A percentile compares a stretch with the other conserved stretches of the same genome.
Evolutionary conservation across 2,329 filamentous ascomycete genomes (phyloP).

Genomic region (Cytospora mali): DNA sequence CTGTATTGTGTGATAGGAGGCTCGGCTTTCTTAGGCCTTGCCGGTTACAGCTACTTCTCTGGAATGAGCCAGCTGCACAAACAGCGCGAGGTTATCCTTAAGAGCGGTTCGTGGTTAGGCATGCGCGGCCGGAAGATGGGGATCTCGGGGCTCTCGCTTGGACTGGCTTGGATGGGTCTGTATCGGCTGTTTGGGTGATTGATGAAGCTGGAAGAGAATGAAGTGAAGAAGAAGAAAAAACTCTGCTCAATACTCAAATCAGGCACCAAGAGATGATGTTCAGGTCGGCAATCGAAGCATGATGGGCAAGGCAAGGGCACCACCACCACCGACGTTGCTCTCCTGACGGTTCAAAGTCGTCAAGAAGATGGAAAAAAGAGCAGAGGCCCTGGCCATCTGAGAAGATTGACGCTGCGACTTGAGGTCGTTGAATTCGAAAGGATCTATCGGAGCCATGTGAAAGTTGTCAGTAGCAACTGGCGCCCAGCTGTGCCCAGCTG

Average conservation of each 20-base stretch:
- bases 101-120: slow-evolving; percentile 71
- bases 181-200: slow-evolving; percentile 65
- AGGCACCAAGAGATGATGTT: background rate
- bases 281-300: background rate
- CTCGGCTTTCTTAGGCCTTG: slow-evolving; percentile 74
- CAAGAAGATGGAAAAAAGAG: background rate
- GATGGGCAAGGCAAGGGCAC: background rate
- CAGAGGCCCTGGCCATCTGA: background rate
- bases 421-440: background rate
- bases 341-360: background rate
- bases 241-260: slow-evolving; percentile 8
- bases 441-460: background rate
- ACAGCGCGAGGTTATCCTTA: slow-evolving; percentile 66
- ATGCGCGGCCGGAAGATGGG: slow-evolving; percentile 70
- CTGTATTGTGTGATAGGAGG: slow-evolving; percentile 55
- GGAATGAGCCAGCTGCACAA: slow-evolving; percentile 71
- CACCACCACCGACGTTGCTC: background rate
- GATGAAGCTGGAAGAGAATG: background rate
- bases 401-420: background rate
- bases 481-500: slow-evolving; percentile 17
- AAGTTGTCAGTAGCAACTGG: slow-evolving; percentile 20
- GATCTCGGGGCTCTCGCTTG: slow-evolving; percentile 68
- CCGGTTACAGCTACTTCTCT: slow-evolving; percentile 75
- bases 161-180: slow-evolving; percentile 69
- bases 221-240: background rate